Base-by-base conservation (phyloP, 2,329 filamentous ascomycete genomes). In the Epichloe uncinata region DNA sequence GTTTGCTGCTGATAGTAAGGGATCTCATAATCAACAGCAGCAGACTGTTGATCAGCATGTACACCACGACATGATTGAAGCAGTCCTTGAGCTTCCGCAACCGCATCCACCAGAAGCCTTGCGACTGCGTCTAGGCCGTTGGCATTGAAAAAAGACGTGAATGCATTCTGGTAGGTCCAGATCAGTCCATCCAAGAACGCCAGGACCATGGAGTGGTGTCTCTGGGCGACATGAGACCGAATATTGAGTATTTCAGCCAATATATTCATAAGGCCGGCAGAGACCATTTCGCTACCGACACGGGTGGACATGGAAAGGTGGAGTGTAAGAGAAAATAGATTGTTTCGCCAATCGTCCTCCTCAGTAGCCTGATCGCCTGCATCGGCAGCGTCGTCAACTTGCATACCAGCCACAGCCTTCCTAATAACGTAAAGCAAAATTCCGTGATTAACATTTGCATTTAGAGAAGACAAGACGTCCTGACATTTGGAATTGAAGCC, bases 371-470 rank as follows among this genome's bases (percentile, higher is more conserved):
- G 75, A 20, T 77, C 73, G 38, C 80, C 73, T 52, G 73, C 68
- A 50, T 84, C 79, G 46, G 71, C 63, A 5, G 56, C 51, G 45
- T 72, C 70, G 52, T 81, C 74, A 16, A 71, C 71, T 51, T 76
- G 81, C 69, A 98, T 84, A 55, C 89, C 86, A 16, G 84, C 83
- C 51, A 97, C 86, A 9, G 89, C 87, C 66, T 95, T 96, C 50
- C 91, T 81, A 46, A 95, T 84, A 56, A 96, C 79, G 61, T 96
- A 97, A 57, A 97, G 84, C 42, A 99, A 75, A 33, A 97, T 85
- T 13, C 93, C 94, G 59, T 98, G 94, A 59, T 95, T 97, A 37
- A 97, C 91, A 58, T 91, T 95, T 49, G 94, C 87, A 60, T 89
- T 95, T 41, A 99, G 72, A n/a, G 93, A 89, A 41, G 87, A 82